phyloP scores from a whole-genome alignment of 345 rosid genomes.

The Adansonia digitata region DNA sequence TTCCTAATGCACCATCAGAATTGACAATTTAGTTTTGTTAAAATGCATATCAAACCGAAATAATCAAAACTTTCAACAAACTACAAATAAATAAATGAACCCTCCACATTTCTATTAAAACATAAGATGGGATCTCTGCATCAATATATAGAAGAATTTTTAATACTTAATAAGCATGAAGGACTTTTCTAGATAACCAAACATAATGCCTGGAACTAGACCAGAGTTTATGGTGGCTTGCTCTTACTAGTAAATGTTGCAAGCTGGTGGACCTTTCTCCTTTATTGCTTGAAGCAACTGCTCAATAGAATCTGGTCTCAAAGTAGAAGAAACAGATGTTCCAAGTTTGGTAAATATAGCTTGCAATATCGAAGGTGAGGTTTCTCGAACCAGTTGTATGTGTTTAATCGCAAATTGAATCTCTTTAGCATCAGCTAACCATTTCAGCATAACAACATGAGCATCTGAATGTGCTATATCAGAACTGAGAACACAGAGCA shows the following conservation, averaged over 20 bases:
- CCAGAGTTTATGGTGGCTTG: background rate
- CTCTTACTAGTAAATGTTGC: background rate
- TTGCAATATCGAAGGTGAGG: slow-evolving; percentile 36
- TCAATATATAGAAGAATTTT: too few species aligned
- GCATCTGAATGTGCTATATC: slow-evolving; percentile 38
- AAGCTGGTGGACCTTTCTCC: background rate
- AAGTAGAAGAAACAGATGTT: slow-evolving; percentile 39
- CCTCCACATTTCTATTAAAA: too few species aligned
- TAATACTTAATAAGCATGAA: too few species aligned
- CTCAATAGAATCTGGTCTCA: slow-evolving; percentile 25
- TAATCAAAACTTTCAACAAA: too few species aligned
- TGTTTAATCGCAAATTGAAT: slow-evolving; percentile 46
- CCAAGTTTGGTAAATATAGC: slow-evolving; percentile 36
- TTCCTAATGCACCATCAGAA: too few species aligned
- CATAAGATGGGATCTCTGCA: too few species aligned
- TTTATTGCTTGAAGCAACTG: background rate
- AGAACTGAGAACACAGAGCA: slow-evolving; percentile 31
- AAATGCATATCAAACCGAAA: too few species aligned
- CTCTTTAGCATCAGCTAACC: slow-evolving; percentile 53
- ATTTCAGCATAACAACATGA: slow-evolving; percentile 53
- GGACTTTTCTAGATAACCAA: too few species aligned
- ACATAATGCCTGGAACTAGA: too few species aligned
- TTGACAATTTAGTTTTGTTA: too few species aligned
- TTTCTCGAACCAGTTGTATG: slow-evolving; percentile 38
- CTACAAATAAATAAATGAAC: too few species aligned